Evolutionary conservation across 2,329 filamentous ascomycete genomes (phyloP).

Genomic region (Pseudogymnoascus sp.): DNA sequence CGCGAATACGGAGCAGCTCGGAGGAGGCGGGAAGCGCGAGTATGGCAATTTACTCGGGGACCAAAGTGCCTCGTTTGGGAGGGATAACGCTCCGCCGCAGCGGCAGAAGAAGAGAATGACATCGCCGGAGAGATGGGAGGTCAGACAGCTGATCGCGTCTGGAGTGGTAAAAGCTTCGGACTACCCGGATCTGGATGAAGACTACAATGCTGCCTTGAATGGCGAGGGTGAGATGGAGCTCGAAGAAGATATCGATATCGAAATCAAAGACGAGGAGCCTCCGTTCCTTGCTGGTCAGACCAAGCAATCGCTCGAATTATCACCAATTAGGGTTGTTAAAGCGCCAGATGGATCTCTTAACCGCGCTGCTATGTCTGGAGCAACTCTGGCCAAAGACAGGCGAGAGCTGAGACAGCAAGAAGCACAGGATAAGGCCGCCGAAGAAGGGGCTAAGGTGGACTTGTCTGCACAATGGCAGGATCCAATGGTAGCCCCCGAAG

Average conservation of each 20-base stretch:
- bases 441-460: slow-evolving; percentile 70
- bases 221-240: slow-evolving; percentile 84
- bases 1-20: slow-evolving; percentile 77
- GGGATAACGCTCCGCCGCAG: slow-evolving; percentile 41
- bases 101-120: slow-evolving; percentile 82
- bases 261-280: slow-evolving; percentile 91
- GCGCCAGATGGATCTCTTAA: slow-evolving; percentile 98
- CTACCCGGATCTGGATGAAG: slow-evolving; percentile 89
- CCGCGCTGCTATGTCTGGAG: slow-evolving; percentile 88
- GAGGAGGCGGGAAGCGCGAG: slow-evolving; percentile 54
- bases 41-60: slow-evolving; percentile 42
- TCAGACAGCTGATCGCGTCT: slow-evolving; percentile 89
- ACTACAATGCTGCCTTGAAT: slow-evolving; percentile 79
- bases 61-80: slow-evolving; percentile 55
- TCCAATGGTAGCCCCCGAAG: slow-evolving; percentile 80
- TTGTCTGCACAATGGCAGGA: slow-evolving; percentile 91
- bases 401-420: slow-evolving; percentile 85
- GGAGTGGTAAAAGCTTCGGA: slow-evolving; percentile 88
- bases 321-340: slow-evolving; percentile 92
- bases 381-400: slow-evolving; percentile 78
- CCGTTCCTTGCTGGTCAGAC: slow-evolving; percentile 94
- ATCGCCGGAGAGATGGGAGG: slow-evolving; percentile 95
- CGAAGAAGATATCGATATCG: slow-evolving; percentile 95
- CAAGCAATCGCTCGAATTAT: slow-evolving; percentile 89
- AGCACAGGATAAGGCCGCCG: slow-evolving; percentile 64